A percentile compares a stretch with the other conserved stretches of the same genome.
These are phyloP conservation scores for Lanmaoa pseudosensibilis DNA, from an alignment of 768 basidiomycete species.

Conservation along the genomic window DNA sequence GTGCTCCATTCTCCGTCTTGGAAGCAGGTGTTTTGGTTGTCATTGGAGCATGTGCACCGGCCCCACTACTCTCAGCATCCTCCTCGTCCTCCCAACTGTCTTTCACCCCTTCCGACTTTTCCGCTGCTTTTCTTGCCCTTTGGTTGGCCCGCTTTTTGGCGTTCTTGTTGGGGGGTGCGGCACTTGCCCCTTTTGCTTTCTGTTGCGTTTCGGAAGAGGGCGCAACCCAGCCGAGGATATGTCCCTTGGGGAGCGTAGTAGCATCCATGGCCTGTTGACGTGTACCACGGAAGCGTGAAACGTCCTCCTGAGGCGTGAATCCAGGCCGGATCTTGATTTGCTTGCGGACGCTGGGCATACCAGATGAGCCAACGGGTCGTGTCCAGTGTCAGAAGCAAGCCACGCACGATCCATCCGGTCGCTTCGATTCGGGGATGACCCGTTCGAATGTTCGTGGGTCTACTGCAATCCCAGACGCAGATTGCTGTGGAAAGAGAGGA, in stretches of 20 bases:
- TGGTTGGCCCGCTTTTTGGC: slow-evolving; percentile 81
- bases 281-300: slow-evolving; percentile 79
- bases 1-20: slow-evolving; percentile 25
- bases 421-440: slow-evolving; percentile 81
- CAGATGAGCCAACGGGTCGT: slow-evolving; percentile 10
- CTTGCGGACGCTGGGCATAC: slow-evolving; percentile 68
- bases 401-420: slow-evolving; percentile 80
- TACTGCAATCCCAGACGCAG: slow-evolving; percentile 76
- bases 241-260: slow-evolving; percentile 67
- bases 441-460: slow-evolving; percentile 86
- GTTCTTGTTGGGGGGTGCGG: slow-evolving; percentile 64
- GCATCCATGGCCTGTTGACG: slow-evolving; percentile 73
- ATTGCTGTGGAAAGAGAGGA: slow-evolving; percentile 67
- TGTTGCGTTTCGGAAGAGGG: slow-evolving; percentile 46
- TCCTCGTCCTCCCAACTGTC: slow-evolving; percentile 82
- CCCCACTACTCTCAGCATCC: slow-evolving; percentile 38
- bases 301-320: slow-evolving; percentile 93
- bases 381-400: slow-evolving; percentile 4
- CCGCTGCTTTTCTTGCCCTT: slow-evolving; percentile 62
- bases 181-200: slow-evolving; percentile 30
- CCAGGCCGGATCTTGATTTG: slow-evolving; percentile 88
- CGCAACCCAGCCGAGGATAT: slow-evolving; percentile 79
- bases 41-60: neutral
- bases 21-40: slow-evolving; percentile 26
- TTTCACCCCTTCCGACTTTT: slow-evolving; percentile 56